Evolutionary conservation across 257 asterid species (phyloP), one percentile per base, ranked within the genome.

Genomic region (Penstemon davidsonii): DNA sequence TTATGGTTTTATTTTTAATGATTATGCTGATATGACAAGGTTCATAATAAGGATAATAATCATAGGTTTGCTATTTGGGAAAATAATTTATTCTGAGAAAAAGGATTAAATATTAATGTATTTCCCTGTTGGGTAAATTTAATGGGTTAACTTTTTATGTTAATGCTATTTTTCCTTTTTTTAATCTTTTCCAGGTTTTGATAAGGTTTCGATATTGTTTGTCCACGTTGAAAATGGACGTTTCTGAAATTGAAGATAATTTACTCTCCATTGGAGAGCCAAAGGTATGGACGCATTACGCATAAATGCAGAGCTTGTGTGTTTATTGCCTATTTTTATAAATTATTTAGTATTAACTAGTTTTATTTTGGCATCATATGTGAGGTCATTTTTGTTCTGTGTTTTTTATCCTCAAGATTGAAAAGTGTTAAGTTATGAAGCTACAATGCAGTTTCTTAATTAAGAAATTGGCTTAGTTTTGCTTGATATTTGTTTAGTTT

Each of bases 211-310:
- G 11, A 69, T 59, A 39, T 61, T 57, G 67, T 36, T 41, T 67
- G 76, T 67, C 58, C 65, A 19, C 71, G 18, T 43, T 42, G 56
- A 69, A 79, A 67, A 92, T 92, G 98, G 95, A 87, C 58, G 68
- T 64, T 56, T 69, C 85, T 66, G 98, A 87, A 82, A 83, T 87
- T 78, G 98, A 92, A 66, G 96, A 87, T 5, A 85, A 82, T 78
- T 74, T 92, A 64, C 70, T 85, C 47, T 78, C 89, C 66, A 86
- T 89, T 75, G 95, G 96, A 8, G 98, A 92, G 80, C 95, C 98
- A 62, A 92, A 92, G 98, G 98, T 92, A 83, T 62, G 66, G 65
- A 47, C 25, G 12, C 56, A 33, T 46, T 36, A 55, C 13, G 12
- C 56, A 33, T 46, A 41, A 55, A 53, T 57, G 10, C 44, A 40